A percentile compares a stretch with the other conserved stretches of the same genome.
These are phyloP conservation scores for Artemisia annua DNA, from an alignment of 129 eudicot species.

Conservation along the genomic window DNA sequence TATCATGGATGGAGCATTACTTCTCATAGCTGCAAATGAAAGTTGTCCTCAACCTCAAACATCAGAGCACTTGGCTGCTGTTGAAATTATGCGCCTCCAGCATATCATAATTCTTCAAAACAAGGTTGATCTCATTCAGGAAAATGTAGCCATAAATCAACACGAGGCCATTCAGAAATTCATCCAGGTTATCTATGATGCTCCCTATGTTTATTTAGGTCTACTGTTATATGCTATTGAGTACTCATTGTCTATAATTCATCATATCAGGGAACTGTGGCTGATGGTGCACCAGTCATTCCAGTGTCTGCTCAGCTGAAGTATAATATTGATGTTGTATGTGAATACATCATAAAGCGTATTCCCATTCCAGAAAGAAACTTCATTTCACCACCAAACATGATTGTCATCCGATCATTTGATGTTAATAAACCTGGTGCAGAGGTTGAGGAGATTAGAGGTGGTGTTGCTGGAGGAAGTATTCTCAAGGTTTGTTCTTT, in stretches of 20 bases:
- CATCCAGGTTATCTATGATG: slow-evolving; percentile 58
- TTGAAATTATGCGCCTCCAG: slow-evolving; percentile 95
- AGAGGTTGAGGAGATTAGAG: slow-evolving; percentile 89
- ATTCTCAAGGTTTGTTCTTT: slow-evolving; percentile 69
- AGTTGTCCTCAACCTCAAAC: slow-evolving; percentile 99
- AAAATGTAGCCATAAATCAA: slow-evolving; percentile 92
- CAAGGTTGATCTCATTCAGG: slow-evolving; percentile 92
- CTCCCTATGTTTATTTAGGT: background rate
- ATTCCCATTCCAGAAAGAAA: slow-evolving; percentile 97
- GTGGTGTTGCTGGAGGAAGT: slow-evolving; percentile 99
- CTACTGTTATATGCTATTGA: background rate
- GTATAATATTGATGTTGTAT: slow-evolving; percentile 92
- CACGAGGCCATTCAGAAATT: slow-evolving; percentile 90
- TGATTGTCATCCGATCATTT: slow-evolving; percentile 96
- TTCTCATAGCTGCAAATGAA: slow-evolving; percentile 98
- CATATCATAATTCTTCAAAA: slow-evolving; percentile 95
- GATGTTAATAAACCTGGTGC: slow-evolving; percentile 97
- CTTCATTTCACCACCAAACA: slow-evolving; percentile 92
- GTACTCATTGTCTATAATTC: background rate
- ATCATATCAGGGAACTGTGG: slow-evolving; percentile 82
- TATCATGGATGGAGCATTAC: slow-evolving; percentile 98
- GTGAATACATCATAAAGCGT: slow-evolving; percentile 83
- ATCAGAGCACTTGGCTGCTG: slow-evolving; percentile 96
- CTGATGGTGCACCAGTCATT: slow-evolving; percentile 90
- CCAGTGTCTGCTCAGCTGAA: slow-evolving; percentile 96